phyloP scores from a whole-genome alignment of 805 yeast species.

The Candida sanyiensis region DNA sequence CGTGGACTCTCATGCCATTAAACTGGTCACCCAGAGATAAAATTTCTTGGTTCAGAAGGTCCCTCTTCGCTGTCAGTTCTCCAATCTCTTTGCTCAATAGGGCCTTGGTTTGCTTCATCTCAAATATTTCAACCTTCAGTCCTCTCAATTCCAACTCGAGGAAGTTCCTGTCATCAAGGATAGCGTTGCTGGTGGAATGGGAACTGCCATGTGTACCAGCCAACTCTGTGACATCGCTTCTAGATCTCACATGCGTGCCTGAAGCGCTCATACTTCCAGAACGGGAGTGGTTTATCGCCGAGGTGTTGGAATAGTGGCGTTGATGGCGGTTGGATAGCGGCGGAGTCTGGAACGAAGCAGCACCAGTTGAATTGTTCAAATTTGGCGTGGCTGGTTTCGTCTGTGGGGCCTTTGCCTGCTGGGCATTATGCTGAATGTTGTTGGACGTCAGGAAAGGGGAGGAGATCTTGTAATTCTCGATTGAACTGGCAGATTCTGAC shows the following conservation, averaged over 20 bases:
- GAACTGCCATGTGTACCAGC: conserved; percentile 2
- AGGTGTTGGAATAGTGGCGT: conserved; percentile 8
- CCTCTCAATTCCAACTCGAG: conserved; percentile 34
- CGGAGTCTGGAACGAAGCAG: conserved; percentile 25
- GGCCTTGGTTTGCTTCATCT: conserved; percentile 38
- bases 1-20: conserved; percentile 15
- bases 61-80: conserved; percentile 42
- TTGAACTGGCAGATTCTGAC: conserved; percentile 21
- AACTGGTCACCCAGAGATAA: conserved; percentile 26
- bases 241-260: conserved; percentile 2
- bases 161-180: conserved; percentile 16
- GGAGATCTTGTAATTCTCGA: conserved; percentile 20
- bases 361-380: conserved; percentile 17
- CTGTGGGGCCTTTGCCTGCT: conserved; percentile 4
- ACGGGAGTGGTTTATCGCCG: conserved; percentile 5
- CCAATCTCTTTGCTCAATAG: conserved; percentile 45
- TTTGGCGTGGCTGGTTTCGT: conserved; percentile 10
- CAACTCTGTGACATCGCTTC: conserved; percentile 5
- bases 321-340: conserved; percentile 15
- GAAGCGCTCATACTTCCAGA: conserved; percentile 1
- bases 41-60: conserved; percentile 42
- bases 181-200: conserved; percentile 5
- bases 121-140: conserved; percentile 36
- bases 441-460: conserved; percentile 18
- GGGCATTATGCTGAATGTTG: conserved; percentile 9